Conservation (phyloP, 129 eudicot species). For the Lactuca saligna region DNA sequence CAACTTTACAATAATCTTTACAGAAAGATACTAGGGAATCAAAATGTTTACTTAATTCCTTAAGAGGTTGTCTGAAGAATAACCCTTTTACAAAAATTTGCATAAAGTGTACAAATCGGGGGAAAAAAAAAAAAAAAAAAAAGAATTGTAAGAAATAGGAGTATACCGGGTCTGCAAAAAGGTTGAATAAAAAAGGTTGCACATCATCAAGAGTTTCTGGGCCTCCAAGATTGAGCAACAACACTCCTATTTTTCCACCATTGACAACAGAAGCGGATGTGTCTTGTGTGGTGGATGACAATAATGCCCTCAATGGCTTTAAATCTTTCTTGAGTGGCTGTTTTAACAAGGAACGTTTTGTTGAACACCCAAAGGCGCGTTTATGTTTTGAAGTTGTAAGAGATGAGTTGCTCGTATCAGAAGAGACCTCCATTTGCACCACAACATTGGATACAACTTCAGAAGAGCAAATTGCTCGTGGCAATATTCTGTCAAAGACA, state of each 20-base stretch:
- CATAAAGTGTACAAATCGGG: background rate
- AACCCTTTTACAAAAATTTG: too few relatives aligned
- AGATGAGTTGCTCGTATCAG: constrained; percentile 36
- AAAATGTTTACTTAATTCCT: too few relatives aligned
- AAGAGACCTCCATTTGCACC: constrained; percentile 43
- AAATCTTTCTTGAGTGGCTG: constrained; percentile 34
- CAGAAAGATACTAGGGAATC: background rate
- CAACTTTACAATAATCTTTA: background rate
- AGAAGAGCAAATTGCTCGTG: constrained; percentile 45
- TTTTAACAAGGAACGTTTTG: constrained; percentile 37
- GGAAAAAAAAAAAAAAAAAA: constrained; percentile 1
- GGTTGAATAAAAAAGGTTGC: constrained; percentile 90
- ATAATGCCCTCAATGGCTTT: constrained; percentile 47
- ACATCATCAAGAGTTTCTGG: constrained; percentile 98
- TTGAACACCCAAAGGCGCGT: constrained; percentile 44
- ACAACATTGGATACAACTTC: constrained; percentile 41
- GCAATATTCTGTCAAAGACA: constrained; percentile 45
- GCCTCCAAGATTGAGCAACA: constrained; percentile 93
- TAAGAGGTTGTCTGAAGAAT: too few relatives aligned
- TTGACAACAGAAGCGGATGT: constrained; percentile 36
- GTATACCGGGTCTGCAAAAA: constrained; percentile 93
- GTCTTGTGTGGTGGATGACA: constrained; percentile 56
- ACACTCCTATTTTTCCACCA: constrained; percentile 82
- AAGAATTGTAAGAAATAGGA: background rate
- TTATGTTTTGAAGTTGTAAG: constrained; percentile 42